Base-by-base conservation (phyloP, 371 early-diverging fungal genomes). In the Rhizopus microsporus region DNA sequence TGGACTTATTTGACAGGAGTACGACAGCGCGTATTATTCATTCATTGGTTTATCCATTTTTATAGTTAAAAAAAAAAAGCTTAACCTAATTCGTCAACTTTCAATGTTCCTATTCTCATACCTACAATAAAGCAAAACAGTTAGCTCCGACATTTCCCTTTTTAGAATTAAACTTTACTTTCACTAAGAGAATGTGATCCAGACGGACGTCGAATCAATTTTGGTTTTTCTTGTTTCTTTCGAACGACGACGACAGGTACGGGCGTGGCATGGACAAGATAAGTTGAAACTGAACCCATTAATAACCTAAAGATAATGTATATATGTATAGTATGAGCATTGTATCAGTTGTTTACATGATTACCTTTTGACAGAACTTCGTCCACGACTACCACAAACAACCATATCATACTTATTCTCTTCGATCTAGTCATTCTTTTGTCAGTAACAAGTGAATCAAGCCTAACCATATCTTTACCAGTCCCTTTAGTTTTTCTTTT, bases 221-320 rank as follows among this genome's bases (percentile, higher is more conserved):
- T 66, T 59, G 72, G 74, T 56, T 78, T 63, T 51, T 75, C 75
- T 52, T 77, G 74, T 38, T 75, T 77, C 29, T 69, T 72, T 12
- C 79, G 72, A 39, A 83, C 74, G 2, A 84, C 84, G 49, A 75
- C 75, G 15, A 84, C 84, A 1, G 84, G 84, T 6, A 78, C 80
- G 8, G 79, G 66, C 4, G 84, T 59, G 40, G 54, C 62, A 47
- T 67, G 62, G 34, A 67, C 49, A 7, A 67, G 33, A 37, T 58
- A 67, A 15, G 67, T 62, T 7, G 62, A 67, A 16, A 62, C 51
- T 4, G 67, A 67, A 3, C 67, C 62, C 59, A 64, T 56, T 32
- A 64, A 32, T 45, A 58, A 46, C 15, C 46, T 58, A 53, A 2
- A 23, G 23, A 7, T 33, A 3, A 16, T 23, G 10, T 38, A 7